phyloP scores from a whole-genome alignment of 2,329 filamentous ascomycete species.

The Penicillium fuscoglaucum region DNA sequence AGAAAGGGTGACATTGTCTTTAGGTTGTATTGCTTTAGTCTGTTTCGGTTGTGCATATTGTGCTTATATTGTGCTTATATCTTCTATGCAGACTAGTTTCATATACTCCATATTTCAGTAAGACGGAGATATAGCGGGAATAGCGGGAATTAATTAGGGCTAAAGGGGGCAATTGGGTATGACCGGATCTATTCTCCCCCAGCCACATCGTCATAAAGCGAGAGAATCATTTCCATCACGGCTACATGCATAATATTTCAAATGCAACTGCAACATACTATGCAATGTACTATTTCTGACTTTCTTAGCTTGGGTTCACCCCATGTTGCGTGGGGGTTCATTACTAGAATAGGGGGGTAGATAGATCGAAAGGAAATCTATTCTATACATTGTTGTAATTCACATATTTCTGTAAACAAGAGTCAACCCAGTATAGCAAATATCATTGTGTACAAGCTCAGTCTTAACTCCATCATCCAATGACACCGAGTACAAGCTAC shows the following conservation, averaged over 20 bases:
- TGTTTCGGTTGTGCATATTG: not conserved
- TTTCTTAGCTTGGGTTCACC: not conserved
- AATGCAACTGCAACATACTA: not conserved
- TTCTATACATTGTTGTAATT: too few species aligned
- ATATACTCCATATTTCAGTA: too few species aligned
- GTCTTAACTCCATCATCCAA: conserved; percentile 23
- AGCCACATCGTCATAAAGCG: not conserved
- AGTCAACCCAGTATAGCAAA: conserved; percentile 23
- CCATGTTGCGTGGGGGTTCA: conserved; percentile 4
- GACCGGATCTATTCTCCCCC: not conserved
- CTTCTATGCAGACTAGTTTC: too few species aligned
- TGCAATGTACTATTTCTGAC: not conserved
- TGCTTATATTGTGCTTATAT: too few species aligned
- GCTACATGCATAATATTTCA: not conserved
- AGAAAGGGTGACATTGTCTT: not conserved
- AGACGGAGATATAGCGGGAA: too few species aligned
- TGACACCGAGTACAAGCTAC: conserved; percentile 25
- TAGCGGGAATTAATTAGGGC: not conserved
- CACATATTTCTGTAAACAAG: conserved; percentile 5
- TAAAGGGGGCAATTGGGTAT: not conserved
- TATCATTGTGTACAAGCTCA: conserved; percentile 20
- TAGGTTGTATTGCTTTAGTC: not conserved
- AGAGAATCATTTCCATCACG: not conserved
- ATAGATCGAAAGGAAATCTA: not conserved
- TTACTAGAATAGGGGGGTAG: not conserved